Base-by-base conservation (phyloP, 2,329 filamentous ascomycete species). In the Trichoderma oligosporum region DNA sequence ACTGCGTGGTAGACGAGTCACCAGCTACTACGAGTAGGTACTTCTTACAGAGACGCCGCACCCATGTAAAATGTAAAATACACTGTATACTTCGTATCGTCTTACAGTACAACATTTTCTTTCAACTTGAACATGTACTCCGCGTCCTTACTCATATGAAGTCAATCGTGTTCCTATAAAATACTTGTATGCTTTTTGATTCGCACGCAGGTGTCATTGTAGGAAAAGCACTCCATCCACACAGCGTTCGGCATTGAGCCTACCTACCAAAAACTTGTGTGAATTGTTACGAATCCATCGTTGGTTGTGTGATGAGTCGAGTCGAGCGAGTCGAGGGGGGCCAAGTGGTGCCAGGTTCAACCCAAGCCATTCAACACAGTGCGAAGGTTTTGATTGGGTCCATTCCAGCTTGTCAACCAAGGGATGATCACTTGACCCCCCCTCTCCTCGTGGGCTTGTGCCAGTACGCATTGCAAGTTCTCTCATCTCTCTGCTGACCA, bases 361-460 rank as follows among this genome's bases (percentile, higher is more conserved):
- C 27, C 27, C 27, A 31, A 11, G 27, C 27, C 27, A 11, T 5
- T 5, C 27, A 6, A 6, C 27, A 6, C 11, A 11, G 11, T 33
- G 25, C 41, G 39, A 44, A 39, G 39, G n/a, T 44, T 20, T 33
- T 35, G 29, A 29, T 18, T 38, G 45, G 29, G 7, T 18, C 29
- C 46, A 51, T 45, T 52, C 46, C 56, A 58, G 49, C 42, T 49
- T 41, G 33, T 24, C 39, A 53, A 54, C 48, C 36, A 48, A 31
- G 27, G 42, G 38, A 18, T 56, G 51, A 56, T 59, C 57, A 59
- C 57, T 59, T 59, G 57, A 59, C 57, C 56, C 44, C 57, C 22
- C 42, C 39, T 24, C n/a, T 31, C 56, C 51, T 57, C 55, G 38
- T 36, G 45, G n/a, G 16, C 55, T 52, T 45, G 51, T 55, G 55